These are phyloP conservation scores for Phytophthora sojae DNA, from an alignment of 352 stramenopile species.

Conservation along the genomic window DNA sequence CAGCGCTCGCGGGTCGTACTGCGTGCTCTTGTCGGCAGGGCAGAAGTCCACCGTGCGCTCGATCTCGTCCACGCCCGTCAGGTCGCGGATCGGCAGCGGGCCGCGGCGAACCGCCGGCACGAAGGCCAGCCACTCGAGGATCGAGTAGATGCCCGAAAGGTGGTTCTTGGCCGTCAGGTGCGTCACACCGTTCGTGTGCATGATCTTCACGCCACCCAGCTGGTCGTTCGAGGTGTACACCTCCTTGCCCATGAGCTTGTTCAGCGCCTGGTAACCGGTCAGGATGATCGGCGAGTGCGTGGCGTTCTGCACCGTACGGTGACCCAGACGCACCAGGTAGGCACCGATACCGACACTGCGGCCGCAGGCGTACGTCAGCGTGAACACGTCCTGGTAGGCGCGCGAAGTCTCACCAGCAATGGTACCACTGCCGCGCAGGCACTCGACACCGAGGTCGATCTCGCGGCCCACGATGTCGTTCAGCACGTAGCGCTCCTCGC, in stretches of 20 bases:
- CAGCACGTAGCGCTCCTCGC: conserved; percentile 94
- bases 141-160: conserved; percentile 94
- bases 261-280: conserved; percentile 99
- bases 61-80: conserved; percentile 84
- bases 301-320: conserved; percentile 99
- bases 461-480: conserved; percentile 98
- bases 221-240: conserved; percentile 99
- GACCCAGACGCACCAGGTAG: conserved; percentile 99
- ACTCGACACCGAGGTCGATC: conserved; percentile 99
- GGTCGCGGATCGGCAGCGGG: conserved; percentile 84
- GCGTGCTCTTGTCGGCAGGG: conserved; percentile 92
- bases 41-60: conserved; percentile 92
- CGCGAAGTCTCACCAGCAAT: conserved; percentile 99
- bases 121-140: conserved; percentile 99
- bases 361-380: conserved; percentile 98
- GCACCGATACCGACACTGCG: conserved; percentile 99
- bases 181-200: conserved; percentile 99
- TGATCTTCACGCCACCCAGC: conserved; percentile 99
- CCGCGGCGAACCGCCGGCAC: conserved; percentile 93
- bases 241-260: conserved; percentile 99
- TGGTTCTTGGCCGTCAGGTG: conserved; percentile 98
- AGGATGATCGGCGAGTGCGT: conserved; percentile 99
- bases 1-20: conserved; percentile 96
- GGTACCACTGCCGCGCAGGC: conserved; percentile 98
- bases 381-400: conserved; percentile 99